Evolutionary conservation across 1,284 basidiomycete species (phyloP).

Genomic region (Cronartium quercuum): DNA sequence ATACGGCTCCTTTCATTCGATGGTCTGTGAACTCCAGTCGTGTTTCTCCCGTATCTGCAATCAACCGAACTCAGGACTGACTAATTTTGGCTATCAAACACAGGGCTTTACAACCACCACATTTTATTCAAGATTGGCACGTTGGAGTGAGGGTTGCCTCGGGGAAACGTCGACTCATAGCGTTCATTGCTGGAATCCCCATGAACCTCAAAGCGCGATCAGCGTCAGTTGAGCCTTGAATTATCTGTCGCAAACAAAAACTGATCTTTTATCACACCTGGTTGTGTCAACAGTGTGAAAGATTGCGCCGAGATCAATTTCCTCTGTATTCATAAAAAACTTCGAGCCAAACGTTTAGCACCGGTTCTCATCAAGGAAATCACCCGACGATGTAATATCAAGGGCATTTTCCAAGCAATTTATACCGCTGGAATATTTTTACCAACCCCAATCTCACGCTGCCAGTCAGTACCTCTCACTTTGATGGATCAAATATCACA

Average conservation of each 20-base stretch:
- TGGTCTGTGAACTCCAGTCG: slow-evolving; percentile 58
- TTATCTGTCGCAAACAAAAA: not conserved
- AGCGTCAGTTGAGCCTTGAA: slow-evolving; percentile 57
- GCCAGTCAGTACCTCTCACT: slow-evolving; percentile 54
- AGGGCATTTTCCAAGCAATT: slow-evolving; percentile 91
- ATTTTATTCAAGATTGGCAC: slow-evolving; percentile 90
- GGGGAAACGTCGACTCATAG: slow-evolving; percentile 87
- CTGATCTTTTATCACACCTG: not conserved
- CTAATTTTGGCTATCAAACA: slow-evolving; percentile 11
- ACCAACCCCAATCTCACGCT: slow-evolving; percentile 80
- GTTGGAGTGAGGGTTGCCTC: slow-evolving; percentile 79
- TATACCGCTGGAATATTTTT: slow-evolving; percentile 89
- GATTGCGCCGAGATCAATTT: slow-evolving; percentile 89
- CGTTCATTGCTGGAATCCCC: slow-evolving; percentile 94
- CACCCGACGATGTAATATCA: slow-evolving; percentile 82
- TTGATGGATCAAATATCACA: not conserved
- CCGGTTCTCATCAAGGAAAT: slow-evolving; percentile 98
- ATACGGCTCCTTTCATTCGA: slow-evolving; percentile 85
- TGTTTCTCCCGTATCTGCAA: slow-evolving; percentile 34
- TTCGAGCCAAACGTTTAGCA: slow-evolving; percentile 88
- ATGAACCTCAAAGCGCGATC: slow-evolving; percentile 69
- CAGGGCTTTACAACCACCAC: slow-evolving; percentile 91
- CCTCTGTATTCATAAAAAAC: slow-evolving; percentile 94
- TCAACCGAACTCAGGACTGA: not conserved
- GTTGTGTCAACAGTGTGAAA: slow-evolving; percentile 56